These are phyloP conservation scores for Debaryomyces fabryi DNA, from an alignment of 1,139 yeast species.

Conservation along the genomic window DNA sequence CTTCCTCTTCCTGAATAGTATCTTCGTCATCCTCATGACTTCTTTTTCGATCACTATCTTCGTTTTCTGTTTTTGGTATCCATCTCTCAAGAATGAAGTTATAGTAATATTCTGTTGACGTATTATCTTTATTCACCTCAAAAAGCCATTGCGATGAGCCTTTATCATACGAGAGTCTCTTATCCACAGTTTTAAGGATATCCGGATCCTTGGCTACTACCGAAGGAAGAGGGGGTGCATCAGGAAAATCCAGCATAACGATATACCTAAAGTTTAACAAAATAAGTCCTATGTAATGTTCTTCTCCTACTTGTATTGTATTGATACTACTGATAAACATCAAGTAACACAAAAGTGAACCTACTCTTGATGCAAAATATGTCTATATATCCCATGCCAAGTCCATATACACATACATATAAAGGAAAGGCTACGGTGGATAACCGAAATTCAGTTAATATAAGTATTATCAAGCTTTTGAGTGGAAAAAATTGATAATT, in stretches of 20 bases:
- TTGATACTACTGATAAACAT: neutral
- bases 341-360: neutral
- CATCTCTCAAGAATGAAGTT: slow-evolving; percentile 26
- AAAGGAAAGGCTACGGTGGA: neutral
- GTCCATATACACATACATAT: neutral
- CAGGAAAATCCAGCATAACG: slow-evolving; percentile 19
- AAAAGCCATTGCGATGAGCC: slow-evolving; percentile 28
- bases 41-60: slow-evolving; percentile 13
- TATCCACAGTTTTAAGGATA: slow-evolving; percentile 25
- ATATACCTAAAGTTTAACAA: neutral
- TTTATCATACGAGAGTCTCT: slow-evolving; percentile 32
- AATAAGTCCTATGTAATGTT: neutral
- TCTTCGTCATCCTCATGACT: slow-evolving; percentile 1
- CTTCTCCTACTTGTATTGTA: neutral
- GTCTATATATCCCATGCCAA: neutral
- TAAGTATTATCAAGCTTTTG: neutral
- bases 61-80: slow-evolving; percentile 20
- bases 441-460: neutral
- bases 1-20: slow-evolving; percentile 28
- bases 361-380: neutral
- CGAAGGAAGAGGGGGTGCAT: slow-evolving; percentile 25
- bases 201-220: slow-evolving; percentile 18
- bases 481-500: neutral
- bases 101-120: slow-evolving; percentile 23
- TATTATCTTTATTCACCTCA: slow-evolving; percentile 18